Conservation (phyloP, 192 early-diverging fungal genomes). For the Backusella parvicylindrica region DNA sequence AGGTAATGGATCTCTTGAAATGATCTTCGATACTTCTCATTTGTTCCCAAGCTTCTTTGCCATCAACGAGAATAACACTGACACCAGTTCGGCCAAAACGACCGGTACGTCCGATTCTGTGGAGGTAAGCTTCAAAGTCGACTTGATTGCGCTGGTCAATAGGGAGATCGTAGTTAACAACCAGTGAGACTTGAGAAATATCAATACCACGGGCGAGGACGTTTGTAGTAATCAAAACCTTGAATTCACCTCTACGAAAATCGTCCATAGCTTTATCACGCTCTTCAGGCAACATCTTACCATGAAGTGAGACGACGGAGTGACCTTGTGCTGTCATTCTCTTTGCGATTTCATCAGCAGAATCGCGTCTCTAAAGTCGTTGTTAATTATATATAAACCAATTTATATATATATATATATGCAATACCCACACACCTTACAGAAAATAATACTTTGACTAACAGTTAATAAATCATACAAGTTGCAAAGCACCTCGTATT, state of each 20-base stretch:
- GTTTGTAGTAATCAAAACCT: slow-evolving; percentile 96
- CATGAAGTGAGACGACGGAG: slow-evolving; percentile 80
- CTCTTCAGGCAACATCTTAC: slow-evolving; percentile 66
- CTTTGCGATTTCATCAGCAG: slow-evolving; percentile 75
- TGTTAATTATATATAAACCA: background rate
- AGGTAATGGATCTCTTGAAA: slow-evolving; percentile 75
- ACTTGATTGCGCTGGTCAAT: slow-evolving; percentile 57
- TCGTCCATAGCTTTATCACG: slow-evolving; percentile 92
- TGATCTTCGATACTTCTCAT: slow-evolving; percentile 83
- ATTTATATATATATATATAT: too few species aligned
- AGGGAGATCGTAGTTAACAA: slow-evolving; percentile 97
- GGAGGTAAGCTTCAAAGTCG: slow-evolving; percentile 94
- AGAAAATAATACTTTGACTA: slow-evolving; percentile 97
- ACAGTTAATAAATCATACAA: slow-evolving; percentile 85
- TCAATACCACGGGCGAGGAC: slow-evolving; percentile 98
- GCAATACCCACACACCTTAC: slow-evolving; percentile 48
- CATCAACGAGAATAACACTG: slow-evolving; percentile 93
- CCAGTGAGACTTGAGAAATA: slow-evolving; percentile 90
- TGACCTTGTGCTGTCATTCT: slow-evolving; percentile 83
- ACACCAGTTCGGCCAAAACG: slow-evolving; percentile 94
- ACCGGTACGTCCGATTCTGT: slow-evolving; percentile 97
- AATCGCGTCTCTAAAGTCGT: slow-evolving; percentile 59
- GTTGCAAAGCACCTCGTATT: slow-evolving; percentile 70
- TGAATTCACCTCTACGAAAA: slow-evolving; percentile 85
- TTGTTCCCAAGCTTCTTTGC: slow-evolving; percentile 65